Conservation (phyloP, 306 rosid genomes). For the Lotus japonicus region DNA sequence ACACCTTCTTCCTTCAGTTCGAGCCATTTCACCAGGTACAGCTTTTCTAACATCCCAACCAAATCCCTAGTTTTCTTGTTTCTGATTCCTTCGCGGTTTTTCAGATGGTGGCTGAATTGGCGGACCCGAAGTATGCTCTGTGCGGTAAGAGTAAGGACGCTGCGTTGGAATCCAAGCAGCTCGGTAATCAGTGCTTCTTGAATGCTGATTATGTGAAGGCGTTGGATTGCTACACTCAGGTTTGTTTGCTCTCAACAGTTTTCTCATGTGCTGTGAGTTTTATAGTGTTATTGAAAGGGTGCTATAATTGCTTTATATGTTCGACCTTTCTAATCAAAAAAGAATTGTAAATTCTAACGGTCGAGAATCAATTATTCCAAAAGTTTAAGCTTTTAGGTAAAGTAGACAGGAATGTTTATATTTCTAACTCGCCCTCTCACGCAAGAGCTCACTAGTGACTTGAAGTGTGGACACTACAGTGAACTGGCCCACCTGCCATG, state of each 20-base stretch:
- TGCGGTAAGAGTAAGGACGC: constrained; percentile 66
- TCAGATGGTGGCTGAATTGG: constrained; percentile 53
- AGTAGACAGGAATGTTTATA: too few species aligned
- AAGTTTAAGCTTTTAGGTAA: too few species aligned
- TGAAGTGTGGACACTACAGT: too few species aligned
- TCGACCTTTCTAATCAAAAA: background rate
- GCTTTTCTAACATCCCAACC: background rate
- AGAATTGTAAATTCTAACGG: too few species aligned
- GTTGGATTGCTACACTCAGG: constrained; percentile 63
- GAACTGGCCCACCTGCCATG: too few species aligned
- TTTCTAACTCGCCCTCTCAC: too few species aligned
- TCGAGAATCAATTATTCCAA: too few species aligned
- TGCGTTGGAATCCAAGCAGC: constrained; percentile 56
- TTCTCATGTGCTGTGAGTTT: background rate
- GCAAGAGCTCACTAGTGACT: too few species aligned
- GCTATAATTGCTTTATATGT: background rate
- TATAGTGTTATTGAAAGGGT: background rate
- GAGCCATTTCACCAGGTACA: constrained; percentile 60
- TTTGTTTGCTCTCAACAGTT: background rate
- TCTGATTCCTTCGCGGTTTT: background rate
- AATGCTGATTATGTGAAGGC: constrained; percentile 46
- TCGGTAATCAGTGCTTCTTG: constrained; percentile 58
- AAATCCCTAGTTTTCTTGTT: constrained; percentile 7
- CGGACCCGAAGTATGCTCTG: constrained; percentile 45
- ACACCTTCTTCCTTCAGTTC: constrained; percentile 43